Percentiles rank a stretch among this genome's conserved stretches.
These are phyloP conservation scores for Podaxis mareebaensis DNA, from an alignment of 768 basidiomycete genomes.

Conservation along the genomic window DNA sequence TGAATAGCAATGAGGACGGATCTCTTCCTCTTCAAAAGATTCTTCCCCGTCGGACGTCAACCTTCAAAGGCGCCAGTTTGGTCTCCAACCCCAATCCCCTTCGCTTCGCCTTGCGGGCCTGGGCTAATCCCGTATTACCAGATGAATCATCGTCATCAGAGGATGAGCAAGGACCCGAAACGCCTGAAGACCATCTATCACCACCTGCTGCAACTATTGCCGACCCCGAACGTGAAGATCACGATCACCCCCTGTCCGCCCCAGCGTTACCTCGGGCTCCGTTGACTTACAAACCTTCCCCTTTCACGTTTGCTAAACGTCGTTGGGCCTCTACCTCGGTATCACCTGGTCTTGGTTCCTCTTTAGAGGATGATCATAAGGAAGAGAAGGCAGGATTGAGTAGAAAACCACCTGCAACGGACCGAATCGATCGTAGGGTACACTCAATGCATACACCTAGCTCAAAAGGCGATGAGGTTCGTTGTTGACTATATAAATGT, in stretches of 20 bases:
- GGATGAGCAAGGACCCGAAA: conserved; percentile 55
- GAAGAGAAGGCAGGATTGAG: conserved; percentile 6
- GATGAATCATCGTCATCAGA: conserved; percentile 47
- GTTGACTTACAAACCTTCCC: conserved; percentile 60
- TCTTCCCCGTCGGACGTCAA: conserved; percentile 39
- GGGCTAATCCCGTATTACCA: conserved; percentile 47
- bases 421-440: conserved; percentile 1
- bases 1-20: conserved; percentile 21
- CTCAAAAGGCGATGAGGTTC: conserved; percentile 15
- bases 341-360: neutral
- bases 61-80: conserved; percentile 47
- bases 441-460: conserved; percentile 4
- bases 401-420: neutral
- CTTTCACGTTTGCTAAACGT: conserved; percentile 62
- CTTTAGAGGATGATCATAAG: conserved; percentile 2
- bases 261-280: conserved; percentile 36
- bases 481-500: neutral
- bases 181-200: conserved; percentile 54
- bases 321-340: conserved; percentile 44
- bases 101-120: conserved; percentile 57
- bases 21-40: conserved; percentile 34
- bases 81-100: conserved; percentile 62
- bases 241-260: conserved; percentile 20
- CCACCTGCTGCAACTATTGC: conserved; percentile 35
- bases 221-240: conserved; percentile 22